These are phyloP conservation scores for Tieghemiomyces parasiticus DNA, from an alignment of 192 early-diverging fungal genomes.

Conservation along the genomic window DNA sequence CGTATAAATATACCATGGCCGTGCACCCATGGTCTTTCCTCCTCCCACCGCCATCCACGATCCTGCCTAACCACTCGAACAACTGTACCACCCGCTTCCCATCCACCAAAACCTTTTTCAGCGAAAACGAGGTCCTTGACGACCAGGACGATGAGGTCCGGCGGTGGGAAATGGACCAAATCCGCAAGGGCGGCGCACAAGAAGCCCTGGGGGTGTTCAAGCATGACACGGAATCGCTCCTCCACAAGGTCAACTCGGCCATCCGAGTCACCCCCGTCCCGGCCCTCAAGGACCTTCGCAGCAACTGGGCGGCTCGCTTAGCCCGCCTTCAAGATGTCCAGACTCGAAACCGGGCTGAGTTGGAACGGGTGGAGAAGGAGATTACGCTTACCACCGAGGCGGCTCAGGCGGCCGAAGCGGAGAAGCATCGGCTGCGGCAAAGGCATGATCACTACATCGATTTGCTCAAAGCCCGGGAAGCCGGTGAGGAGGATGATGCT, in stretches of 20 bases:
- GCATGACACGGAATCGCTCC: background rate
- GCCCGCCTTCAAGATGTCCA: background rate
- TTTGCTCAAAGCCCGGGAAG: too few relatives aligned
- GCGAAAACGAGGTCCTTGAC: slow-evolving; percentile 5
- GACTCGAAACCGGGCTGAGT: background rate
- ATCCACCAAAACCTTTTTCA: background rate
- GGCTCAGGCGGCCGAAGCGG: too few relatives aligned
- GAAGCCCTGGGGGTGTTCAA: background rate
- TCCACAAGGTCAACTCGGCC: background rate
- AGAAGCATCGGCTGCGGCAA: too few relatives aligned
- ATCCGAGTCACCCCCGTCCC: background rate
- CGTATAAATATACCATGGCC: background rate
- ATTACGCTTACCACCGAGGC: too few relatives aligned
- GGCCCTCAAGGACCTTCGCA: background rate
- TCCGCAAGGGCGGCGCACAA: background rate
- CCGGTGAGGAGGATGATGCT: too few relatives aligned
- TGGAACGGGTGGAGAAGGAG: background rate
- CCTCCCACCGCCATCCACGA: background rate
- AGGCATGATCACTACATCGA: too few relatives aligned
- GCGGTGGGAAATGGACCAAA: slow-evolving; percentile 8
- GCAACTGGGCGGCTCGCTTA: background rate
- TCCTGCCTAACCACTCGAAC: background rate
- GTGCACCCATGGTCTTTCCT: background rate
- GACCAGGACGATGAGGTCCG: background rate
- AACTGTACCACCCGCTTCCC: background rate